Evolutionary conservation across 2,329 filamentous ascomycete genomes (phyloP).

Genomic region (Apiospora malaysiana): DNA sequence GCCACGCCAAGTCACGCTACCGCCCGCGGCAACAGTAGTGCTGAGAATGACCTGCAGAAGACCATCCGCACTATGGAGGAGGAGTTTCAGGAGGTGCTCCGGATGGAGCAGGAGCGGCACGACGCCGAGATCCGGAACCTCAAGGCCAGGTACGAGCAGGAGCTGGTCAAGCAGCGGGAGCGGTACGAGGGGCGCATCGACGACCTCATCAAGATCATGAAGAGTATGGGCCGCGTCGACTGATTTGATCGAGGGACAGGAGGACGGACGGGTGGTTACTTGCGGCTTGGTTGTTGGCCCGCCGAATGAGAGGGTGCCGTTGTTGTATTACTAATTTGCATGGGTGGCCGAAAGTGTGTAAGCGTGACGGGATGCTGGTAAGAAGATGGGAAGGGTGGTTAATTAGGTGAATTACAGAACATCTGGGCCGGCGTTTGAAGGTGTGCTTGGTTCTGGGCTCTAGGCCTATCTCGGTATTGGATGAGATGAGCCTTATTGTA

Average conservation of each 20-base stretch:
- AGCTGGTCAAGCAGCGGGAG: conserved; percentile 25
- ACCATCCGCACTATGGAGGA: conserved; percentile 27
- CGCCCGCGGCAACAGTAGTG: background rate
- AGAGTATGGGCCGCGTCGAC: background rate
- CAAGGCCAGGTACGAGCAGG: conserved; percentile 24
- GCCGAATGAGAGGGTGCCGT: background rate
- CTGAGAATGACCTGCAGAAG: conserved; percentile 10
- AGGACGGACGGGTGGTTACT: background rate
- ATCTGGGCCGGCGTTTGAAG: background rate
- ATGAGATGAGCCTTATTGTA: background rate
- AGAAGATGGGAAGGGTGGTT: background rate
- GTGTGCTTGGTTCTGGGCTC: background rate
- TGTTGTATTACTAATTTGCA: background rate
- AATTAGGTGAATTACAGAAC: background rate
- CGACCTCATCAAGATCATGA: conserved; percentile 28
- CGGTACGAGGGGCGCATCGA: conserved; percentile 26
- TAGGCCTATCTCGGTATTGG: background rate
- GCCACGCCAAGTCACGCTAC: background rate
- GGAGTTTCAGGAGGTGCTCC: conserved; percentile 28
- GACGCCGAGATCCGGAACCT: conserved; percentile 20
- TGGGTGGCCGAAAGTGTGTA: background rate
- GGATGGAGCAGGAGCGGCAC: conserved; percentile 24
- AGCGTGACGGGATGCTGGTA: background rate
- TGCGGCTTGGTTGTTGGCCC: background rate
- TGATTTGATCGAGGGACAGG: background rate